Conservation (phyloP, 306 rosid genomes). For the Fragaria iinumae region DNA sequence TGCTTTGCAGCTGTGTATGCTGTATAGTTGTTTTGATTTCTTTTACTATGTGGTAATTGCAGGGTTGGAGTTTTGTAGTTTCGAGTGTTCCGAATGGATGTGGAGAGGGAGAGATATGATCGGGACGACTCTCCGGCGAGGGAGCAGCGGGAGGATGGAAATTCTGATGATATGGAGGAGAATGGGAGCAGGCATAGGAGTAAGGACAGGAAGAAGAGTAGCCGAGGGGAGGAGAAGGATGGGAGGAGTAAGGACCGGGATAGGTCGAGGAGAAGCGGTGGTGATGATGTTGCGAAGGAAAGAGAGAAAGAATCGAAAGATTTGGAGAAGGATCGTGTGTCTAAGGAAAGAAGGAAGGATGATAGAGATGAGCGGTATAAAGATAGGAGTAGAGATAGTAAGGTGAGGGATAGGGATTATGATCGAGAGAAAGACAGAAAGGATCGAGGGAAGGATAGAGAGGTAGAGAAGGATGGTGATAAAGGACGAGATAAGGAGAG, state of each 20-base stretch:
- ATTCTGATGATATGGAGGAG: conserved; percentile 39
- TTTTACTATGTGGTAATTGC: not conserved
- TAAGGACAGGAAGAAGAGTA: conserved; percentile 74
- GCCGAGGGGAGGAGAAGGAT: conserved; percentile 68
- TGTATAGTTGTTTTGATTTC: not conserved
- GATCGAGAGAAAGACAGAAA: conserved; percentile 67
- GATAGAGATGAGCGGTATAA: conserved; percentile 72
- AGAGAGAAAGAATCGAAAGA: conserved; percentile 51
- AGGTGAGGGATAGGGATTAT: conserved; percentile 65
- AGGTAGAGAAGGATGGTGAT: conserved; percentile 54
- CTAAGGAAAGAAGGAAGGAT: conserved; percentile 67
- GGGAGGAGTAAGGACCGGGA: conserved; percentile 64
- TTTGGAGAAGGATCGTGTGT: conserved; percentile 51
- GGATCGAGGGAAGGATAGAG: conserved; percentile 58
- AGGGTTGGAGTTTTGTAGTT: conserved; percentile 13
- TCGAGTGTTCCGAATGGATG: conserved; percentile 38
- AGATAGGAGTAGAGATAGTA: conserved; percentile 59
- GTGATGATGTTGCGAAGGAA: conserved; percentile 50
- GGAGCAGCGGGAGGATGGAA: conserved; percentile 21
- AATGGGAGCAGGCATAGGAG: conserved; percentile 57
- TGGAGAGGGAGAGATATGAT: conserved; percentile 50
- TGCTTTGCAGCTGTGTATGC: not conserved
- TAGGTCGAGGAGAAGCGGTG: conserved; percentile 39
- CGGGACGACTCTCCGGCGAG: conserved; percentile 47
- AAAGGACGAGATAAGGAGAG: conserved; percentile 62